Conservation (phyloP, 176 grass and related monocot species). For the Ensete ventricosum region DNA sequence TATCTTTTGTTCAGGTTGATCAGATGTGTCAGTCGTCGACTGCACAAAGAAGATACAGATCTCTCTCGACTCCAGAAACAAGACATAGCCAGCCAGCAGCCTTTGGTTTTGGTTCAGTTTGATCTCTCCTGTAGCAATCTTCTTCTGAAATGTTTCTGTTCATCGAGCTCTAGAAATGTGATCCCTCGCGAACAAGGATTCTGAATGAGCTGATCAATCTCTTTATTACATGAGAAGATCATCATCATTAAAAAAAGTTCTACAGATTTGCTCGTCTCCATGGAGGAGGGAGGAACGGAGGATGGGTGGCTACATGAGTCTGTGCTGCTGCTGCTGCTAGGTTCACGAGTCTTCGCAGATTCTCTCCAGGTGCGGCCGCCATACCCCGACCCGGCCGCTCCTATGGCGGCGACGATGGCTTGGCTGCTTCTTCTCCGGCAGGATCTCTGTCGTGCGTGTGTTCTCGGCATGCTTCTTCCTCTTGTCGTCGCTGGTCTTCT, state of each 20-base stretch:
- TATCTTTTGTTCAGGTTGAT: too few species aligned
- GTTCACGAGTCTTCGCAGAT: slow-evolving; percentile 49
- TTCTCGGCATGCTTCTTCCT: slow-evolving; percentile 7
- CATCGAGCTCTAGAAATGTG: too few species aligned
- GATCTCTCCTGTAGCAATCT: too few species aligned
- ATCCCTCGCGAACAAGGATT: too few species aligned
- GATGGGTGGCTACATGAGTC: neutral
- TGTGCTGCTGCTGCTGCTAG: neutral
- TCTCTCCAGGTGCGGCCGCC: slow-evolving; percentile 65
- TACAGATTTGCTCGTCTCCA: neutral
- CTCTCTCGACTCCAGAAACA: too few species aligned
- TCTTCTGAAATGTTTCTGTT: too few species aligned
- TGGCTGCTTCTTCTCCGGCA: slow-evolving; percentile 32
- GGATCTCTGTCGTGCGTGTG: slow-evolving; percentile 7
- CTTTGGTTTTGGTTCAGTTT: too few species aligned
- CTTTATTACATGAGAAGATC: too few species aligned
- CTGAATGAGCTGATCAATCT: too few species aligned
- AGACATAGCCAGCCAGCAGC: too few species aligned
- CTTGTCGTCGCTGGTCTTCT: slow-evolving; percentile 21
- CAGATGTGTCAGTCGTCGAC: too few species aligned
- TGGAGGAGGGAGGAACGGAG: neutral
- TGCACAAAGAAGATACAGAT: too few species aligned
- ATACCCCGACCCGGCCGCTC: slow-evolving; percentile 40
- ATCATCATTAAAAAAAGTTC: neutral
- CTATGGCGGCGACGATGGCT: slow-evolving; percentile 21